These are phyloP conservation scores for Syzygium syzygioides DNA, from an alignment of 441 rosid species.

Conservation along the genomic window DNA sequence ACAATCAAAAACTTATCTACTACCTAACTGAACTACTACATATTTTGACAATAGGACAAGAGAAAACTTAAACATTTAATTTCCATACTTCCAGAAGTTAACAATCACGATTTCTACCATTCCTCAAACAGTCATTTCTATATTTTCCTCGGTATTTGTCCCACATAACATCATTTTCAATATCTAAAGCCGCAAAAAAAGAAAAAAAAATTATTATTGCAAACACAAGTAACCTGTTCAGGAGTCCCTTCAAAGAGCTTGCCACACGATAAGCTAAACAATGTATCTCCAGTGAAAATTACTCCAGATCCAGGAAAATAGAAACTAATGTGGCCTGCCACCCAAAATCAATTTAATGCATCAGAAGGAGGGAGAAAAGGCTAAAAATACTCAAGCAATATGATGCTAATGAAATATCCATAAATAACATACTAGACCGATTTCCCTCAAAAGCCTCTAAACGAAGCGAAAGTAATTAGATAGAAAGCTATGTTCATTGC, in stretches of 20 bases:
- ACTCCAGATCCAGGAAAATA: conserved; percentile 86
- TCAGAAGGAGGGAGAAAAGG: conserved; percentile 6
- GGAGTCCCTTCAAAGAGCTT: conserved; percentile 94
- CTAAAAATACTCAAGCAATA: not conserved
- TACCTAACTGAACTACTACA: not conserved
- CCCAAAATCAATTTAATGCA: not conserved
- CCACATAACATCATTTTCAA: not conserved
- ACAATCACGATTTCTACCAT: not conserved
- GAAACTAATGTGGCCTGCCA: conserved; percentile 91
- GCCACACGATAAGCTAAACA: conserved; percentile 98
- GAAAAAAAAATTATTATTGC: not conserved
- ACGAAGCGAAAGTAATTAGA: not conserved
- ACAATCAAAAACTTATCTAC: not conserved
- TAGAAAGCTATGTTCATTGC: not conserved
- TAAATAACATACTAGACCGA: not conserved
- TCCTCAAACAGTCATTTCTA: not conserved
- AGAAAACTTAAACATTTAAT: not conserved
- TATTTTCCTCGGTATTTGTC: not conserved
- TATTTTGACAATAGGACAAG: not conserved
- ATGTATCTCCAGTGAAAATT: conserved; percentile 89
- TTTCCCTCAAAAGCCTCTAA: not conserved
- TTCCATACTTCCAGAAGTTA: not conserved
- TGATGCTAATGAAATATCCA: not conserved
- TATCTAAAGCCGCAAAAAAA: not conserved
- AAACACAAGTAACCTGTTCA: conserved; percentile 51